Conservation (phyloP, 2,329 filamentous ascomycete genomes). For the Myriangium duriaei region DNA sequence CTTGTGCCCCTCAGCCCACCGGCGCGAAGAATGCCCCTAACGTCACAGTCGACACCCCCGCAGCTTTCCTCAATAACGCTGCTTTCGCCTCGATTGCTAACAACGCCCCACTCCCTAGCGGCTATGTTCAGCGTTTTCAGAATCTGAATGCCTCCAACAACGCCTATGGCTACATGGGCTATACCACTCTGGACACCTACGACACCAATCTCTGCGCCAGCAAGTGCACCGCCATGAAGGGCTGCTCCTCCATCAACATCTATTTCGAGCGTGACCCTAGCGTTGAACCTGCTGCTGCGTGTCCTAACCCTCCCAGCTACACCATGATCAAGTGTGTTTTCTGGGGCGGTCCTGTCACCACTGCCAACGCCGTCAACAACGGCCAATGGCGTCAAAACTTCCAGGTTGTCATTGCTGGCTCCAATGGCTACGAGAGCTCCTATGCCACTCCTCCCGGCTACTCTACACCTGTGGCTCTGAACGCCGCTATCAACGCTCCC, state of each 20-base stretch:
- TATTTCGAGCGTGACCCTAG: constrained; percentile 14
- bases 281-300: constrained; percentile 13
- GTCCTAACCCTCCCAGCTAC: constrained; percentile 10
- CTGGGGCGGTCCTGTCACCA: constrained; percentile 10
- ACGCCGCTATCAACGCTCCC: constrained; percentile 18
- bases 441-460: constrained; percentile 12
- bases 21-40: constrained; percentile 9
- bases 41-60: constrained; percentile 12
- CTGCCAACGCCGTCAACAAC: constrained; percentile 9
- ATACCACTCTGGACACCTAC: constrained; percentile 11
- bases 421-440: constrained; percentile 11
- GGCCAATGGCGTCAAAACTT: constrained; percentile 12
- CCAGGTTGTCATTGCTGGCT: constrained; percentile 12
- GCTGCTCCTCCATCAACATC: constrained; percentile 11
- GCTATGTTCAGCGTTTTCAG: constrained; percentile 14
- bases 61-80: constrained; percentile 12
- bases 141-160: constrained; percentile 13
- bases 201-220: constrained; percentile 8
- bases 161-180: constrained; percentile 10
- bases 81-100: constrained; percentile 13
- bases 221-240: constrained; percentile 11
- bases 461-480: constrained; percentile 13
- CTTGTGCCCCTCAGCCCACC: constrained; percentile 12
- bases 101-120: constrained; percentile 10
- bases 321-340: constrained; percentile 13